A percentile compares a stretch with the other conserved stretches of the same genome.
Evolutionary conservation across 2,329 filamentous ascomycete genomes (phyloP).

Genomic region (Verticillium isaacii): DNA sequence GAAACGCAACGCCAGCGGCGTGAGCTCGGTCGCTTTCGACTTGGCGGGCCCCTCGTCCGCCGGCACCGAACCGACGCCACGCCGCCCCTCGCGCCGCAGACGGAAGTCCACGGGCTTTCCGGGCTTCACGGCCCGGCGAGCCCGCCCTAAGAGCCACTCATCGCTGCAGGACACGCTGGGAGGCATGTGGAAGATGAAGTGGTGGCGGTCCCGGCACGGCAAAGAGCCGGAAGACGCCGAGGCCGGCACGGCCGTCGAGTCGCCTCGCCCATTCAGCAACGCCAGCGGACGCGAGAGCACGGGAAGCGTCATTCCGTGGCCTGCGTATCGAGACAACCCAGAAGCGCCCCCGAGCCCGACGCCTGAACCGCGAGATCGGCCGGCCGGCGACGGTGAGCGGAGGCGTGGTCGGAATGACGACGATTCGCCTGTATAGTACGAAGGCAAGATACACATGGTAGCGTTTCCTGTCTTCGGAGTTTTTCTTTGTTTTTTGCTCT

Average conservation of each 20-base stretch:
- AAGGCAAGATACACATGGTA: neutral
- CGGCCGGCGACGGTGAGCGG: constrained; percentile 2
- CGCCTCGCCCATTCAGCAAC: constrained; percentile 7
- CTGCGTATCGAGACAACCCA: constrained; percentile 15
- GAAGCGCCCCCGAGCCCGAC: constrained; percentile 5
- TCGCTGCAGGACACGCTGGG: constrained; percentile 45
- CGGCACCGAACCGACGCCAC: constrained; percentile 10
- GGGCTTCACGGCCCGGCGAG: constrained; percentile 50
- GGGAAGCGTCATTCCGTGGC: constrained; percentile 1
- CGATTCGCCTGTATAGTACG: constrained; percentile 28
- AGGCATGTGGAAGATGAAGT: constrained; percentile 49
- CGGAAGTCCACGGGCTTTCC: constrained; percentile 59
- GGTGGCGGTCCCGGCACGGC: constrained; percentile 37
- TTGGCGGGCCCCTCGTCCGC: constrained; percentile 7
- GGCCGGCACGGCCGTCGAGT: constrained; percentile 13
- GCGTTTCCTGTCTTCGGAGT: constrained; percentile 3
- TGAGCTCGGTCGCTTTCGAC: constrained; percentile 10
- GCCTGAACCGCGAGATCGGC: constrained; percentile 1
- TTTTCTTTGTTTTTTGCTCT: constrained; percentile 1
- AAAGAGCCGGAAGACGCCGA: constrained; percentile 1
- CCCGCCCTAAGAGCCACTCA: constrained; percentile 31
- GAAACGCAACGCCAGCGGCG: constrained; percentile 12
- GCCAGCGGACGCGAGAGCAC: neutral
- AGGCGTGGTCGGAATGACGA: constrained; percentile 8
- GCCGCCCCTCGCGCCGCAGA: constrained; percentile 28